phyloP scores from a whole-genome alignment of 2,329 filamentous ascomycete species.

The Botryotinia globosa region DNA sequence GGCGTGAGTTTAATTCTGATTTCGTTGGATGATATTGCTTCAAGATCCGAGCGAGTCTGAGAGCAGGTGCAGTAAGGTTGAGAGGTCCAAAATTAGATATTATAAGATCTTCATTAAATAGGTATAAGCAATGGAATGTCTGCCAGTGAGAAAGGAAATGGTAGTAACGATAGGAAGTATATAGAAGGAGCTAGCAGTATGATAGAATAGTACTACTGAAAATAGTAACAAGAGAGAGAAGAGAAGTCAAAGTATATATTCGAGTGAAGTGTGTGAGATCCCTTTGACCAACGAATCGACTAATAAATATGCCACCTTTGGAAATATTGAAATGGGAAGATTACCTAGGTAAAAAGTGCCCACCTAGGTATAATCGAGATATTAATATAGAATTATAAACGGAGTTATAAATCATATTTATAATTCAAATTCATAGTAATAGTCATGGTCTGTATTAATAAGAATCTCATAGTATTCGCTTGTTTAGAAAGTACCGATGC shows the following conservation, averaged over 20 bases:
- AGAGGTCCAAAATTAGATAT: not conserved
- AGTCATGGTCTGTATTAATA: no score
- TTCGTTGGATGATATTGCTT: not conserved
- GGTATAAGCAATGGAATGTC: not conserved
- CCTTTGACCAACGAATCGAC: not conserved
- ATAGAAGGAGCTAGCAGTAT: not conserved
- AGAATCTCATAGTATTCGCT: not conserved
- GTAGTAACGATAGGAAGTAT: not conserved
- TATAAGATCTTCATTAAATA: not conserved
- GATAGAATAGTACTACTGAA: not conserved
- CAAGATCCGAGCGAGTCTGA: constrained; percentile 5
- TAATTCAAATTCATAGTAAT: not conserved
- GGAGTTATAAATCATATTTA: not conserved
- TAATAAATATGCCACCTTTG: not conserved
- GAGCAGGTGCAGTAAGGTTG: not conserved
- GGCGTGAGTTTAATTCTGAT: not conserved
- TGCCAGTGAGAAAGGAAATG: not conserved
- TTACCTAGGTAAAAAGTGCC: not conserved
- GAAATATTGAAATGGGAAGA: not conserved
- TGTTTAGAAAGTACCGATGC: not conserved
- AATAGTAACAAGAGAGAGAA: not conserved
- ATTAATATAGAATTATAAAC: not conserved
- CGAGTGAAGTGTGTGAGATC: not conserved
- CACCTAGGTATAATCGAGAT: not conserved
- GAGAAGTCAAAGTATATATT: not conserved